phyloP scores from a whole-genome alignment of 148 eudicot genomes.

The Camellia japonica region DNA sequence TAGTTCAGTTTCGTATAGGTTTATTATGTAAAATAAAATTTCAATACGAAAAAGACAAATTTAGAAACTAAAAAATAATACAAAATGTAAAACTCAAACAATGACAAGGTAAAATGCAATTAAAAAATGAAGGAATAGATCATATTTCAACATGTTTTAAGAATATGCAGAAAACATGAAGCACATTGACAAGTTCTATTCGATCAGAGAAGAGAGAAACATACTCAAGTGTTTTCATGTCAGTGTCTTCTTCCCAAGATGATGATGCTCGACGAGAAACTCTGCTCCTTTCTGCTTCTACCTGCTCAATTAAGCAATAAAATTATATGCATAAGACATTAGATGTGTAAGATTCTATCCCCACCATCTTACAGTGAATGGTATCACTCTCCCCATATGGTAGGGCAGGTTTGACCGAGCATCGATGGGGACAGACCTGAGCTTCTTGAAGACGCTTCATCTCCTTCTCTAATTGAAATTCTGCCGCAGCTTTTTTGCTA shows the following conservation, averaged over 20 bases:
- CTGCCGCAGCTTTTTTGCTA: slow-evolving; percentile 98
- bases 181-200: background rate
- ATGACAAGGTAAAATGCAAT: background rate
- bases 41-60: background rate
- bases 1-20: background rate
- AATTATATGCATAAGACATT: background rate
- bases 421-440: slow-evolving; percentile 48
- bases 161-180: background rate
- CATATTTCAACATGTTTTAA: background rate
- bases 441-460: slow-evolving; percentile 85
- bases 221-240: slow-evolving; percentile 96
- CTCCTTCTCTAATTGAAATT: slow-evolving; percentile 97
- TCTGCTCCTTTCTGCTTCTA: slow-evolving; percentile 88
- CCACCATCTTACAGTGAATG: background rate
- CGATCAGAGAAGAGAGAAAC: slow-evolving; percentile 20
- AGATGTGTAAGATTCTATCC: background rate
- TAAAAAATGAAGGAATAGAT: background rate
- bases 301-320: slow-evolving; percentile 38
- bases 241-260: slow-evolving; percentile 93
- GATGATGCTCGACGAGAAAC: slow-evolving; percentile 82
- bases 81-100: no score
- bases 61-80: background rate
- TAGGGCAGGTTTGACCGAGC: background rate
- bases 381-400: background rate
- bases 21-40: background rate